Evolutionary conservation across 805 yeast species (phyloP), one percentile per base, ranked within the genome.

Genomic region (Saccharomyces jurei): DNA sequence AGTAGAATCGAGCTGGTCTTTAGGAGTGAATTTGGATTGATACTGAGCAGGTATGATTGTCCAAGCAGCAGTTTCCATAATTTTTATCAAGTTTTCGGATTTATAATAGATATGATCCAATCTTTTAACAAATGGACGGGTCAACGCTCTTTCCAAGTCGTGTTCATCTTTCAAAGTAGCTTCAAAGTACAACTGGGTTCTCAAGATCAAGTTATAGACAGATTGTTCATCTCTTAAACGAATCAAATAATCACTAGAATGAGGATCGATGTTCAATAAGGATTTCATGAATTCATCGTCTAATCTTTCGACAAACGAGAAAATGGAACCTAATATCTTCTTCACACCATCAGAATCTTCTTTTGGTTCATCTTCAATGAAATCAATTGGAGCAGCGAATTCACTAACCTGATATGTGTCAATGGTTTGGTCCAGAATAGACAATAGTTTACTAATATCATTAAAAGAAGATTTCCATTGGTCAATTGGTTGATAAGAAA

Each of bases 251-350:
- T 94, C 99, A 55, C 89, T 84, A 26, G 97, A 87, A 70, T 94
- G 97, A 48, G 97, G 96, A 71, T 94, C 98, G 65, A 89, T 84
- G 61, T 82, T 82, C 69, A 91, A 90, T 64, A 94, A 79, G 49
- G 96, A 89, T 62, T 86, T 83, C 58, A 87, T 87, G 65, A 91
- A 86, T 75, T 94, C 99, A 66, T 92, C 98, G 68, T 90, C 97
- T 58, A 94, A 79, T 72, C 97, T 85, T 76, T 92, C 99, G 58
- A 92, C 86, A 56, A 87, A 81, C 8, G 97, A 84, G 50, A 87
- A 81, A 50, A 94, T 76, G 28, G 96, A 87, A 50, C 99, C 99
- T 57, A 84, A 78, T 53, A 94, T 79, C 61, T 80, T 83, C 68
- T 81, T 81, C 57, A 86, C 76, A 56, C 97, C 97, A 22, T 72